Evolutionary conservation across 2,329 filamentous ascomycete genomes (phyloP).

Genomic region (Hymenoscyphus scutula): DNA sequence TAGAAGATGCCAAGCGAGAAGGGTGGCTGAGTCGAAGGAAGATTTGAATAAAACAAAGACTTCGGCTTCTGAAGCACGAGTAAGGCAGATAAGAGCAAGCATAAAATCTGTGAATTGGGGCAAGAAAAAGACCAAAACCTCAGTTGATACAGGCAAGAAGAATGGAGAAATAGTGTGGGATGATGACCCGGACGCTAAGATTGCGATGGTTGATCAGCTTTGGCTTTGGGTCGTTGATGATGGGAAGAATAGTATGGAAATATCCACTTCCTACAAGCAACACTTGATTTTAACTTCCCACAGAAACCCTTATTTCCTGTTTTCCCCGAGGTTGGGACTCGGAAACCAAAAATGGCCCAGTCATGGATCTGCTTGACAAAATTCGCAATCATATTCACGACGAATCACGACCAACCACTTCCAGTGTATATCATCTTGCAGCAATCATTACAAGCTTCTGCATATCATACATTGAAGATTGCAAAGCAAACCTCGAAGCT

Average conservation of each 20-base stretch:
- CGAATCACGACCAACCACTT: neutral
- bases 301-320: neutral
- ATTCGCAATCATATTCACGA: neutral
- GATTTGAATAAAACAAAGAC: neutral
- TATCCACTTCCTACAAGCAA: neutral
- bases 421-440: neutral
- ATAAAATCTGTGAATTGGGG: neutral
- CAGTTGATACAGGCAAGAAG: neutral
- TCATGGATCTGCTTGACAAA: neutral
- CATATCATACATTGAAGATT: slow-evolving; percentile 1
- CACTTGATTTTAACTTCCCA: neutral
- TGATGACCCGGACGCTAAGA: neutral
- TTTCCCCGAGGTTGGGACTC: slow-evolving; percentile 3
- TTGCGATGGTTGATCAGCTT: slow-evolving; percentile 5
- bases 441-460: neutral
- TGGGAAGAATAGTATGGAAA: neutral
- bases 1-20: neutral
- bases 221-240: slow-evolving; percentile 5
- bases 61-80: neutral
- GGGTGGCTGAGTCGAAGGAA: neutral
- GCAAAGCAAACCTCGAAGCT: neutral
- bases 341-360: neutral
- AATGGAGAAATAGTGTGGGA: neutral
- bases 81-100: neutral
- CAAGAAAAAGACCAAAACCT: neutral